Conservation (phyloP, 2,329 filamentous ascomycete species). For the Colletotrichum sp. region DNA sequence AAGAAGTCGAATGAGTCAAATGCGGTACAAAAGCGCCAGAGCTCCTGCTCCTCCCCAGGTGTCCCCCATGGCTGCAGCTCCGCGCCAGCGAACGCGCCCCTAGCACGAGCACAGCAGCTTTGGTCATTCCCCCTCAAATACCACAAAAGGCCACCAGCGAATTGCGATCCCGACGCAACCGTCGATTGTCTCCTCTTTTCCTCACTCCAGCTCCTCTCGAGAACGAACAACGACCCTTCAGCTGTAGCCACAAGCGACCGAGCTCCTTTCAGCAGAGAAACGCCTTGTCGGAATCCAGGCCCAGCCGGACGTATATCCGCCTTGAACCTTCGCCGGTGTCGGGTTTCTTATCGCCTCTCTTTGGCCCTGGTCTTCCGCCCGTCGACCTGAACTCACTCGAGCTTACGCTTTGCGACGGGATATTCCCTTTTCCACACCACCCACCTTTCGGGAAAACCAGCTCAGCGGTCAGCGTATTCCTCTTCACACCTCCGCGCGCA, state of each 20-base stretch:
- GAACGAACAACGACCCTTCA: not conserved
- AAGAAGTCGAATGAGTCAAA: conserved; percentile 43
- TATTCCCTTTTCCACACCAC: not conserved
- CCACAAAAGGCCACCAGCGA: not conserved
- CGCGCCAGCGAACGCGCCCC: conserved; percentile 22
- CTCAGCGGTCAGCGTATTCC: not conserved
- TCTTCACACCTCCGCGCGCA: not conserved
- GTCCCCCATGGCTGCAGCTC: conserved; percentile 25
- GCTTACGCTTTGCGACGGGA: conserved; percentile 1
- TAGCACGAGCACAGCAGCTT: conserved; percentile 13
- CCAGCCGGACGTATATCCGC: not conserved
- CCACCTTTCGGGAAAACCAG: not conserved
- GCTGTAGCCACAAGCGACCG: not conserved
- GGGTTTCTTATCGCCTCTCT: not conserved
- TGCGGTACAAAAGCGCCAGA: conserved; percentile 38
- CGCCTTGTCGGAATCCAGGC: not conserved
- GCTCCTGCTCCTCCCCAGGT: conserved; percentile 23
- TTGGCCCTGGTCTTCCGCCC: not conserved
- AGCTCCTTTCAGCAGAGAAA: not conserved
- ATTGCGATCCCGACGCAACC: not conserved
- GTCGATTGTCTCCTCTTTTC: not conserved
- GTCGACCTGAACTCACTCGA: not conserved
- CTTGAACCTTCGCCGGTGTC: not conserved
- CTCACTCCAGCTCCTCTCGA: not conserved
- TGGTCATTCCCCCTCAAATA: conserved; percentile 20